These are phyloP conservation scores for Trametes meyenii DNA, from an alignment of 768 basidiomycete species.

Conservation along the genomic window DNA sequence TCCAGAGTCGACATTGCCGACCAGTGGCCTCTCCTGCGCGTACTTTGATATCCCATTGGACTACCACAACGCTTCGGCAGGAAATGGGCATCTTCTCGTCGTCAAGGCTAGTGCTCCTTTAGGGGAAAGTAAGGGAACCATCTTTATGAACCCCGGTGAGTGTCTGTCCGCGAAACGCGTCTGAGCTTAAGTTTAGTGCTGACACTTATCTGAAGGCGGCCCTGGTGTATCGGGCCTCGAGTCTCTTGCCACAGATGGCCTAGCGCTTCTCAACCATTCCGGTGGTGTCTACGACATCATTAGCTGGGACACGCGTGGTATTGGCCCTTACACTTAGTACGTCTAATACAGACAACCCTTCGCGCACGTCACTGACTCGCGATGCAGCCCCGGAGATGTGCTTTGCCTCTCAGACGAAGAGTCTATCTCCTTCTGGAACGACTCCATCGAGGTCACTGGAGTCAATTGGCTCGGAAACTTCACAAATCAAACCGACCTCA, in stretches of 20 bases:
- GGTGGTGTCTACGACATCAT: slow-evolving; percentile 20
- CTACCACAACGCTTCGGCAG: slow-evolving; percentile 17
- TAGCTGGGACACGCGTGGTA: slow-evolving; percentile 20
- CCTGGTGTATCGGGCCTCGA: slow-evolving; percentile 18
- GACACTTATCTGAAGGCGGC: slow-evolving; percentile 1
- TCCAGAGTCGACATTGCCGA: not conserved
- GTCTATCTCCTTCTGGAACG: slow-evolving; percentile 9
- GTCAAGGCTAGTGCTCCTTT: slow-evolving; percentile 13
- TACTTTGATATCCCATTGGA: slow-evolving; percentile 18
- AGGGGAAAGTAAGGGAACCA: slow-evolving; percentile 1
- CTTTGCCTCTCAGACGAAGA: slow-evolving; percentile 13
- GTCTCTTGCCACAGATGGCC: slow-evolving; percentile 3
- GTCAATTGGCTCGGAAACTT: slow-evolving; percentile 14
- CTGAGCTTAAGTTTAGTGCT: not conserved
- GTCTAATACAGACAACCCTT: not conserved
- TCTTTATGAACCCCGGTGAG: slow-evolving; percentile 20
- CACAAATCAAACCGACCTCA: slow-evolving; percentile 16
- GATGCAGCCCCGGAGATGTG: slow-evolving; percentile 8
- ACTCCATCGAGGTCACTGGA: slow-evolving; percentile 11
- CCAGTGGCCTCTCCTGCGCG: slow-evolving; percentile 5
- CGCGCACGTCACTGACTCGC: too few species aligned
- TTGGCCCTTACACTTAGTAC: slow-evolving; percentile 21
- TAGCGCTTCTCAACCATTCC: slow-evolving; percentile 4
- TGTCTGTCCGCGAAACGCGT: not conserved
- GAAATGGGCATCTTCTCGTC: slow-evolving; percentile 11